A percentile compares a stretch with the other conserved stretches of the same genome.
These are phyloP conservation scores for Penicillium sp. DNA, from an alignment of 2,329 filamentous ascomycete genomes.

Conservation along the genomic window DNA sequence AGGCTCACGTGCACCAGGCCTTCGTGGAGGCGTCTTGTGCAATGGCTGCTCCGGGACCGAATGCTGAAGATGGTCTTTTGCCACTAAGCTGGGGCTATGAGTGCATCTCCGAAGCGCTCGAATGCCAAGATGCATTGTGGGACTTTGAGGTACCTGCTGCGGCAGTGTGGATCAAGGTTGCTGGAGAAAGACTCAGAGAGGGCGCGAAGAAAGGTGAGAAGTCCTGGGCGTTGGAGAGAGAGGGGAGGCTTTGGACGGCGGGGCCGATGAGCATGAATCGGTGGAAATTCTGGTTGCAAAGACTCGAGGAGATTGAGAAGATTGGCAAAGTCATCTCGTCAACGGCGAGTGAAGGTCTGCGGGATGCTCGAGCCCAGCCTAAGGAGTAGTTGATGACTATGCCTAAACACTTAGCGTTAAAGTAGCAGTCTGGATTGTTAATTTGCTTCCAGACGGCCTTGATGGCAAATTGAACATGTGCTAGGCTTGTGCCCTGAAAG, in stretches of 20 bases:
- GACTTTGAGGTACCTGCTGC: conserved; percentile 7
- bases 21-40: conserved; percentile 1
- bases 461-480: no score
- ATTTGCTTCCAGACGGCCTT: no score
- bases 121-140: conserved; percentile 4
- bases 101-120: conserved; percentile 3
- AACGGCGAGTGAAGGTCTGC: not conserved
- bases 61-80: conserved; percentile 2
- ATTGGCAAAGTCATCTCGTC: not conserved
- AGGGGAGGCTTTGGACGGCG: conserved; percentile 5
- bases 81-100: conserved; percentile 4
- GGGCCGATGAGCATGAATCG: conserved; percentile 5
- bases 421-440: no score
- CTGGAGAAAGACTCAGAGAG: conserved; percentile 1
- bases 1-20: conserved; percentile 1
- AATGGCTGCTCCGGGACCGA: not conserved
- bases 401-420: not conserved
- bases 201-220: conserved; percentile 1
- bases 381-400: not conserved
- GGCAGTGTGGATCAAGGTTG: not conserved
- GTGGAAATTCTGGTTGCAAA: conserved; percentile 3
- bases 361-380: not conserved
- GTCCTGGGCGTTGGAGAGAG: conserved; percentile 3
- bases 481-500: no score
- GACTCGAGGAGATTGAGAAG: not conserved